Conservation (phyloP, 1,284 basidiomycete species). For the Takashimella tepidaria region DNA sequence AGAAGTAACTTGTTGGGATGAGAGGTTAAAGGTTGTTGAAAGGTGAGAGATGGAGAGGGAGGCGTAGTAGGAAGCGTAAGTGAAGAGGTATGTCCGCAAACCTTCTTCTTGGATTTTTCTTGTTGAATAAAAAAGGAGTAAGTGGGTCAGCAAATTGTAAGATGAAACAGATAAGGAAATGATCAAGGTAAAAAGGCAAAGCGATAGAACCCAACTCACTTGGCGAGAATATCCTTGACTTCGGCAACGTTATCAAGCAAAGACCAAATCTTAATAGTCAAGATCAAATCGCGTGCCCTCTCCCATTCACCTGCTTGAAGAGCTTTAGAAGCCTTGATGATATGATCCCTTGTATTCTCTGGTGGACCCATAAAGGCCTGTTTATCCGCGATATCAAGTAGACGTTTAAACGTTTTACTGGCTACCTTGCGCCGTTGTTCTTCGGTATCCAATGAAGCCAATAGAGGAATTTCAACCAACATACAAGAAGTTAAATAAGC, state of each 20-base stretch:
- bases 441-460: conserved; percentile 90
- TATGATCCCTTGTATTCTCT: conserved; percentile 96
- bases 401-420: conserved; percentile 89
- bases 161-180: neutral
- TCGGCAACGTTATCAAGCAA: conserved; percentile 81
- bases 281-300: conserved; percentile 83
- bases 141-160: conserved; percentile 4
- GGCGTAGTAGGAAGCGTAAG: conserved; percentile 92
- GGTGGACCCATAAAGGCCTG: conserved; percentile 98
- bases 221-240: conserved; percentile 92
- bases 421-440: conserved; percentile 87
- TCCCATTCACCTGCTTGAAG: conserved; percentile 97
- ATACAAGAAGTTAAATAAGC: conserved; percentile 98
- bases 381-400: conserved; percentile 94
- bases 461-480: conserved; percentile 93
- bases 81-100: conserved; percentile 93
- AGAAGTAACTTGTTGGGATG: conserved; percentile 74
- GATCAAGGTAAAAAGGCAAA: neutral
- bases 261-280: conserved; percentile 97
- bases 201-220: conserved; percentile 56
- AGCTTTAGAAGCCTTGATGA: conserved; percentile 98
- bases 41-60: conserved; percentile 83
- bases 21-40: conserved; percentile 79
- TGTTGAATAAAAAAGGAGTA: too few species aligned
- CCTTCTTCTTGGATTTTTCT: conserved; percentile 96